Base-by-base conservation (phyloP, 1,284 basidiomycete species). In the Dichomitus squalens region DNA sequence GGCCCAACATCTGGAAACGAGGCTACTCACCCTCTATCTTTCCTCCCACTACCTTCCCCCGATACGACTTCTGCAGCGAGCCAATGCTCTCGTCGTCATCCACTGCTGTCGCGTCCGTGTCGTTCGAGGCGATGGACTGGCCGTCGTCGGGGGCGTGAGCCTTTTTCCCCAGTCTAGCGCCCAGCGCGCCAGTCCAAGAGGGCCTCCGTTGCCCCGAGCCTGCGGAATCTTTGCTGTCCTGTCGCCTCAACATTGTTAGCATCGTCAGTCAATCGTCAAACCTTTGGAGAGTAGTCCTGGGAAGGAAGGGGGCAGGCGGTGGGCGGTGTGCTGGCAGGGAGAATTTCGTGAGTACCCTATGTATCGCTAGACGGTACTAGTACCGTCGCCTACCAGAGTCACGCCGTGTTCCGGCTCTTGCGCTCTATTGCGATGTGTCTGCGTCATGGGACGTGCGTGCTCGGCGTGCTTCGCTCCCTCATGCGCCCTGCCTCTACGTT, bases 21-120 rank as follows among this genome's bases (percentile, higher is more conserved):
- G 62, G 62, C 64, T 64, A 66, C 64, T 64, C 64, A 66, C 64
- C 64, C 56, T 58, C 62, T 52, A 14, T 44, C 41, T 34, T 48
- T 46, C 50, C 57, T 23, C 46, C 62, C 57, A 57, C 59, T 57
- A 64, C 47, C 57, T 44, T 41, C 54, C 47, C 56, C 8, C 56
- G 43, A 4, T 34, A 35, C 27, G 21, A 52, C 18, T 51, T 58
- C 46, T 49, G 35, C 52, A 60, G 43, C 49, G 58, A 64, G 49
- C 27, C 21, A 25, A 63, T 41, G 47, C 47, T 55, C 49, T 27
- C 59, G 11, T 50, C 53, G 27, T 59, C 27, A 3, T 29, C 62
- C 39, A 43, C 48, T 31, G 59, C 39, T 38, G 52, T 52, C 23
- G 35, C 57, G 46, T 57, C 49, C 40, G 49, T 52, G 20, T 57